Conservation (phyloP, 305 asterid genomes). For the Fraxinus albicans region DNA sequence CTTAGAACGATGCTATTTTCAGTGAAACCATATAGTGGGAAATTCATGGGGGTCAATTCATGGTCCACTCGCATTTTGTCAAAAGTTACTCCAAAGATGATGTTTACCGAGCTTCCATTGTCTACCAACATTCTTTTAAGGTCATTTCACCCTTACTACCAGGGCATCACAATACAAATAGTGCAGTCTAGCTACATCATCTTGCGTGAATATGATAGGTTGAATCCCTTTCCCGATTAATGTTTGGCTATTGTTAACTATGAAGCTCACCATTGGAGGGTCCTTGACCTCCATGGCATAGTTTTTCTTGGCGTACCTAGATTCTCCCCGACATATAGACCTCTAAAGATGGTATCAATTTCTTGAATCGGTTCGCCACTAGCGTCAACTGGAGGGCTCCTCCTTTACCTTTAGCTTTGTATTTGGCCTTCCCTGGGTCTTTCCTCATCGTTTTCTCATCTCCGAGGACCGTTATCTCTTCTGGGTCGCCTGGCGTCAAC, state of each 20-base stretch:
- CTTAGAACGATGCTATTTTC: background rate
- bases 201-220: background rate
- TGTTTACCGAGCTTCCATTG: background rate
- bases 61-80: background rate
- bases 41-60: background rate
- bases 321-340: background rate
- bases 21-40: background rate
- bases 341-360: background rate
- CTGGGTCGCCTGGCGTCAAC: background rate
- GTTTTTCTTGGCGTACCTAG: background rate
- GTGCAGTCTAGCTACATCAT: background rate
- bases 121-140: background rate
- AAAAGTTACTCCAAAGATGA: background rate
- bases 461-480: background rate
- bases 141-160: background rate
- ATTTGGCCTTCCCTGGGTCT: background rate
- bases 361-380: background rate
- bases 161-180: background rate
- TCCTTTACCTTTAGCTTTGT: background rate
- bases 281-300: background rate
- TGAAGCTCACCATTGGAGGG: background rate
- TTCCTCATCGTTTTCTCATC: background rate
- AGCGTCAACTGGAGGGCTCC: background rate
- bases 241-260: background rate
- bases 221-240: background rate